Percentiles rank a stretch among this genome's conserved stretches.
phyloP scores from a whole-genome alignment of 495 filamentous ascomycete genomes.

The Cryomyces minteri region DNA sequence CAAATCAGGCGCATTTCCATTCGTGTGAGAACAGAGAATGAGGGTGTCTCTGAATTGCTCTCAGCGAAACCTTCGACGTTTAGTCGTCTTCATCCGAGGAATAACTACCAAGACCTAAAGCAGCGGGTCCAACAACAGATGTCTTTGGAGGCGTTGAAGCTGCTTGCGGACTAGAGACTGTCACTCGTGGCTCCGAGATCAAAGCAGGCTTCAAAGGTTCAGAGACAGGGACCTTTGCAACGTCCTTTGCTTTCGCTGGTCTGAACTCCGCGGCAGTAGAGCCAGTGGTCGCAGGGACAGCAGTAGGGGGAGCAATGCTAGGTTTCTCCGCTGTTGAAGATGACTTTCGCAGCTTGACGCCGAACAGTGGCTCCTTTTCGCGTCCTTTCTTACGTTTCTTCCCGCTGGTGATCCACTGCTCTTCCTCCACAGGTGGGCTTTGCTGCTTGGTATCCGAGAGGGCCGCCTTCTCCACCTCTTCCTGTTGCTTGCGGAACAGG shows the following conservation, averaged over 20 bases:
- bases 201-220: not conserved
- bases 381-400: slow-evolving; percentile 42
- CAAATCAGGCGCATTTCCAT: no score
- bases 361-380: slow-evolving; percentile 29
- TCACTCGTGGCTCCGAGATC: no score
- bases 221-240: not conserved
- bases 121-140: not conserved
- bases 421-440: slow-evolving; percentile 17
- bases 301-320: not conserved
- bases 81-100: slow-evolving; percentile 11
- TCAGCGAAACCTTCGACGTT: no score
- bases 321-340: slow-evolving; percentile 14
- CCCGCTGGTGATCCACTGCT: slow-evolving; percentile 33
- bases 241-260: not conserved
- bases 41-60: no score
- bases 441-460: slow-evolving; percentile 21
- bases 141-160: slow-evolving; percentile 1
- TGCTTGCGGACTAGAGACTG: not conserved
- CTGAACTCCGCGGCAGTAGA: not conserved
- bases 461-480: slow-evolving; percentile 39
- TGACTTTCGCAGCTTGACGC: slow-evolving; percentile 41
- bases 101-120: slow-evolving; percentile 8
- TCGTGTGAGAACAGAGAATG: no score
- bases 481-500: slow-evolving; percentile 47
- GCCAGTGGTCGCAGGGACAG: not conserved